Conservation (phyloP, 1,139 yeast genomes). For the Blastobotrys serpentis region DNA sequence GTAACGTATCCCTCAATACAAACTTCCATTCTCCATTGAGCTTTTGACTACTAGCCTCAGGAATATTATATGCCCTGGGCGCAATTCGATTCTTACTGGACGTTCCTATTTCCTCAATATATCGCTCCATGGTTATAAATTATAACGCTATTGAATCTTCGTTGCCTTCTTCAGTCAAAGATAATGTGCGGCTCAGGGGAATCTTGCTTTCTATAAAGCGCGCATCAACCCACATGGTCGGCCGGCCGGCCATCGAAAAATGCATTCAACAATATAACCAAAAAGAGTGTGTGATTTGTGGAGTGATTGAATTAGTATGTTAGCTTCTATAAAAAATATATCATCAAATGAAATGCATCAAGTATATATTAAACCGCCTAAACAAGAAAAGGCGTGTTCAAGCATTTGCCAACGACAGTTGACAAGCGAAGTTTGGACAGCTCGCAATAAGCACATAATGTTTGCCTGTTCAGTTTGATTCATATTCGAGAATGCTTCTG, state of each 20-base stretch:
- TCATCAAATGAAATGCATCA: not conserved
- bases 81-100: slow-evolving; percentile 27
- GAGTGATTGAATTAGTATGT: not conserved
- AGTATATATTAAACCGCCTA: slow-evolving; percentile 16
- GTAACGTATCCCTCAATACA: slow-evolving; percentile 28
- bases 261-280: no score
- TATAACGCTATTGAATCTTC: no score
- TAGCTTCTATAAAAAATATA: not conserved
- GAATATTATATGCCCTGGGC: slow-evolving; percentile 33
- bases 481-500: slow-evolving; percentile 16
- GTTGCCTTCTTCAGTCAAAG: no score
- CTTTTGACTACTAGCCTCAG: slow-evolving; percentile 21
- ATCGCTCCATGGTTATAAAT: slow-evolving; percentile 16
- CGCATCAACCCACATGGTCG: no score
- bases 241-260: no score
- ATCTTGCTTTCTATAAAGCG: no score
- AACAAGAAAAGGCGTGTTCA: slow-evolving; percentile 20
- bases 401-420: slow-evolving; percentile 25
- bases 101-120: slow-evolving; percentile 37
- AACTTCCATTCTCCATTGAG: slow-evolving; percentile 42
- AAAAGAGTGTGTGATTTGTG: no score
- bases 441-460: slow-evolving; percentile 16
- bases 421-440: slow-evolving; percentile 16
- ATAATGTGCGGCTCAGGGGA: not conserved
- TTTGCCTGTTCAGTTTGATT: slow-evolving; percentile 15